Evolutionary conservation across 2,329 filamentous ascomycete genomes (phyloP).

Genomic region (Aspergillus sp.): DNA sequence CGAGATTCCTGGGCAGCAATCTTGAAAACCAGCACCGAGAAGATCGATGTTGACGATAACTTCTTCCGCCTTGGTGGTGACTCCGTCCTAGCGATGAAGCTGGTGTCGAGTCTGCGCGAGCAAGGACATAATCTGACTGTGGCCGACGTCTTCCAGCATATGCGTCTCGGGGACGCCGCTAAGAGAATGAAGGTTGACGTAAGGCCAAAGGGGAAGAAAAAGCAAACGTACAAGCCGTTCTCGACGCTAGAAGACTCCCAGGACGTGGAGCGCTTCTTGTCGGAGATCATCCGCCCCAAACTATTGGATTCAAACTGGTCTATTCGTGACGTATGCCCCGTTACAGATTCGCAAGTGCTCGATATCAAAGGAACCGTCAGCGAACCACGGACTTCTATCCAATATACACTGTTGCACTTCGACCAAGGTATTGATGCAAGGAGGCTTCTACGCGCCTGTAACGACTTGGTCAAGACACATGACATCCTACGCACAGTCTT

Average conservation of each 20-base stretch:
- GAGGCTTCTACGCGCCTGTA: conserved; percentile 43
- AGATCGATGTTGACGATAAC: conserved; percentile 56
- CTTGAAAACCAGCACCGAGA: conserved; percentile 28
- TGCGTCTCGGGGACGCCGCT: conserved; percentile 54
- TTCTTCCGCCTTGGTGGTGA: conserved; percentile 64
- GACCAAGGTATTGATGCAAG: conserved; percentile 48
- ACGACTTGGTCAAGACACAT: conserved; percentile 55
- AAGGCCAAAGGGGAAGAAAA: conserved; percentile 18
- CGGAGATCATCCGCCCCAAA: conserved; percentile 47
- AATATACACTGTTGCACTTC: conserved; percentile 65
- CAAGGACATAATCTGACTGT: conserved; percentile 48
- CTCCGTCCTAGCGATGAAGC: conserved; percentile 60
- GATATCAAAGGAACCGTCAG: conserved; percentile 60
- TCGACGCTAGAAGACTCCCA: conserved; percentile 43
- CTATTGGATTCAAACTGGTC: conserved; percentile 51
- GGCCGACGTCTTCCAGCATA: conserved; percentile 51
- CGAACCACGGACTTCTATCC: conserved; percentile 60
- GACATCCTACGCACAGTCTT: conserved; percentile 67
- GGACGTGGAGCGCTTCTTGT: conserved; percentile 45
- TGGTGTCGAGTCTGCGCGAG: conserved; percentile 48
- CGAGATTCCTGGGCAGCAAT: conserved; percentile 32
- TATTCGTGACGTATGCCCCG: conserved; percentile 58
- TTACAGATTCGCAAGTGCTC: conserved; percentile 58
- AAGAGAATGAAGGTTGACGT: conserved; percentile 45
- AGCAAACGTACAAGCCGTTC: conserved; percentile 48